Conservation (phyloP, 345 rosid genomes). For the Sapria himalayana region DNA sequence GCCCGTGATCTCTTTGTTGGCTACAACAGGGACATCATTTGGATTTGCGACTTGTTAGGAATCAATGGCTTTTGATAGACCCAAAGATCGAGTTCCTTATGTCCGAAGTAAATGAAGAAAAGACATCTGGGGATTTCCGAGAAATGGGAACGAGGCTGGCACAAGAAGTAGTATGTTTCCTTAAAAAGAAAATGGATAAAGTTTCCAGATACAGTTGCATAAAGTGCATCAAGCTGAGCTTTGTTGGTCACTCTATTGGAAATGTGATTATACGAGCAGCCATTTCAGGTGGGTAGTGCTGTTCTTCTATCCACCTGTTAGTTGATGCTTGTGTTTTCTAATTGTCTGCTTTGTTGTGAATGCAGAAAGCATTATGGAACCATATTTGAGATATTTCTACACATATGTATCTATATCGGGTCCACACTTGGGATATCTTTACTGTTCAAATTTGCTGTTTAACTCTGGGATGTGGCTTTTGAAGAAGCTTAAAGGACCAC, state of each 20-base stretch:
- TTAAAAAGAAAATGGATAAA: conserved; percentile 55
- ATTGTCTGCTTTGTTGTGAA: conserved; percentile 6
- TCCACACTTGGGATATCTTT: conserved; percentile 87
- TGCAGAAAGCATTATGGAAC: conserved; percentile 79
- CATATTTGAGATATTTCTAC: conserved; percentile 40
- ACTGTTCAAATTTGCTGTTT: conserved; percentile 80
- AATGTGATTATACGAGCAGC: conserved; percentile 77
- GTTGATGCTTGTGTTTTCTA: conserved; percentile 3
- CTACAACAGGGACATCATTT: conserved; percentile 73
- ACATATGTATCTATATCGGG: conserved; percentile 78
- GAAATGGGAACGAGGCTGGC: conserved; percentile 94
- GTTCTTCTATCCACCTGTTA: not conserved
- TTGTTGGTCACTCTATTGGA: conserved; percentile 94
- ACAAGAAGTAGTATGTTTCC: conserved; percentile 56
- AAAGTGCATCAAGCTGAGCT: conserved; percentile 61
- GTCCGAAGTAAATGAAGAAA: conserved; percentile 85
- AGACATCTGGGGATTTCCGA: conserved; percentile 77
- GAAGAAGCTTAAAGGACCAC: conserved; percentile 75
- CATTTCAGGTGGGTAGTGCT: conserved; percentile 34
- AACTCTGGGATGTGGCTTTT: conserved; percentile 87
- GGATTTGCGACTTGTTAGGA: conserved; percentile 78
- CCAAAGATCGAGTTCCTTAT: conserved; percentile 73
- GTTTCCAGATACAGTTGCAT: conserved; percentile 39
- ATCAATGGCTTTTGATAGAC: conserved; percentile 93
- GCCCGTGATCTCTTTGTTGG: not conserved